These are phyloP conservation scores for Lecanicillium sp. DNA, from an alignment of 2,329 filamentous ascomycete species.

Conservation along the genomic window DNA sequence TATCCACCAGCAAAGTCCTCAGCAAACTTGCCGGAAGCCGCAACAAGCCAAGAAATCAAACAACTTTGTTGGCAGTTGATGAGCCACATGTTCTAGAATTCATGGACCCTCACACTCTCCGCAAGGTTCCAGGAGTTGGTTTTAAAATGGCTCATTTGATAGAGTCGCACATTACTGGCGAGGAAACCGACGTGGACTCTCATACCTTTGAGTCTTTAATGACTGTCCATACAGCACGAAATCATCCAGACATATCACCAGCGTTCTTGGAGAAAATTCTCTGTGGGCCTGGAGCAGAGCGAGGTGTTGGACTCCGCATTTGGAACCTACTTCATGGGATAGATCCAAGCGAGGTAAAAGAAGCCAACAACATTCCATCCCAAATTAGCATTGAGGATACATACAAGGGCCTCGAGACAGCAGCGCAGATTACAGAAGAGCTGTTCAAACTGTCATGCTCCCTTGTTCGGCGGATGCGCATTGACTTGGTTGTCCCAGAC, in stretches of 20 bases:
- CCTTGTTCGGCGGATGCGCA: conserved; percentile 68
- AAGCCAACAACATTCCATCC: conserved; percentile 62
- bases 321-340: conserved; percentile 78
- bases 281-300: conserved; percentile 58
- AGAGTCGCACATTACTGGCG: conserved; percentile 44
- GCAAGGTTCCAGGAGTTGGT: conserved; percentile 79
- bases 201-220: conserved; percentile 37
- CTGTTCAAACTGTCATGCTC: conserved; percentile 60
- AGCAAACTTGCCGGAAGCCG: conserved; percentile 77
- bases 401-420: conserved; percentile 61
- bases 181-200: conserved; percentile 21
- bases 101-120: conserved; percentile 66
- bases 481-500: conserved; percentile 58
- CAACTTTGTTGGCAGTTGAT: conserved; percentile 65
- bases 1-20: conserved; percentile 80
- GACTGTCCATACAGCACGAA: conserved; percentile 57
- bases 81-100: conserved; percentile 52
- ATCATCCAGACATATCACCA: conserved; percentile 53
- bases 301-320: conserved; percentile 61
- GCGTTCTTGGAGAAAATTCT: conserved; percentile 60
- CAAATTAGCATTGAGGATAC: conserved; percentile 96
- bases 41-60: conserved; percentile 84
- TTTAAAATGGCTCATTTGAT: conserved; percentile 48
- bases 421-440: conserved; percentile 58
- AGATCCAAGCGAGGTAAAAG: conserved; percentile 65